Percentiles rank a stretch among this genome's conserved stretches.
phyloP scores from a whole-genome alignment of 169 alveolate species.

The Amoebophrya sp. region DNA sequence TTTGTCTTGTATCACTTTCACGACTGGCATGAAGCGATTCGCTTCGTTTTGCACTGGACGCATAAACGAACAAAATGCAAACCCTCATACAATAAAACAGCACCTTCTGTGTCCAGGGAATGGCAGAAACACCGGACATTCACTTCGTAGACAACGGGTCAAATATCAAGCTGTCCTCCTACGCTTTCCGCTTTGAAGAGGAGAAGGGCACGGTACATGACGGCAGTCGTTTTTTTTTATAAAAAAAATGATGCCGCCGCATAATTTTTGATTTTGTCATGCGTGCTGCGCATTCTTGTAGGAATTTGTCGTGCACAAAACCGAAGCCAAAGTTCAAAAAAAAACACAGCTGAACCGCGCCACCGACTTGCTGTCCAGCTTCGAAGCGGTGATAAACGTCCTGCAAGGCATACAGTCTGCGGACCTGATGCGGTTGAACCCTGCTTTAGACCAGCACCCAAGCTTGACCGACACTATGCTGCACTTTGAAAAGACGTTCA shows the following conservation, averaged over 20 bases:
- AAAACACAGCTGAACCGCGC: background rate
- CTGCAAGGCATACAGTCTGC: background rate
- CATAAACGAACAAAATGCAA: too few species aligned
- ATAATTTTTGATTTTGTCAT: too few species aligned
- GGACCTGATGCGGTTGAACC: background rate
- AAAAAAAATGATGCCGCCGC: too few species aligned
- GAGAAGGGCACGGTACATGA: too few species aligned
- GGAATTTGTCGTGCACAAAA: too few species aligned
- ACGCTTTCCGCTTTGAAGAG: background rate
- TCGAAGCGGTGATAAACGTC: background rate
- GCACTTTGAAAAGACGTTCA: background rate
- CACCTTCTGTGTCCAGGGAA: background rate
- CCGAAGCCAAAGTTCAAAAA: too few species aligned
- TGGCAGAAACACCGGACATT: background rate
- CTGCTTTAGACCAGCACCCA: background rate
- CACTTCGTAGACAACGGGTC: background rate
- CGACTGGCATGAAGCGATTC: too few species aligned
- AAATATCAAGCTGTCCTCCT: background rate
- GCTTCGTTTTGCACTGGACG: too few species aligned
- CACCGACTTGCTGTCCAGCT: background rate
- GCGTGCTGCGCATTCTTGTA: too few species aligned
- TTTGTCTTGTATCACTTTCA: too few species aligned
- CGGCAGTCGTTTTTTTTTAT: too few species aligned
- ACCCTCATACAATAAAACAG: too few species aligned
- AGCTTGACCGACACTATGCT: background rate